Conservation (phyloP, 805 yeast genomes). For the Yarrowia bubula region DNA sequence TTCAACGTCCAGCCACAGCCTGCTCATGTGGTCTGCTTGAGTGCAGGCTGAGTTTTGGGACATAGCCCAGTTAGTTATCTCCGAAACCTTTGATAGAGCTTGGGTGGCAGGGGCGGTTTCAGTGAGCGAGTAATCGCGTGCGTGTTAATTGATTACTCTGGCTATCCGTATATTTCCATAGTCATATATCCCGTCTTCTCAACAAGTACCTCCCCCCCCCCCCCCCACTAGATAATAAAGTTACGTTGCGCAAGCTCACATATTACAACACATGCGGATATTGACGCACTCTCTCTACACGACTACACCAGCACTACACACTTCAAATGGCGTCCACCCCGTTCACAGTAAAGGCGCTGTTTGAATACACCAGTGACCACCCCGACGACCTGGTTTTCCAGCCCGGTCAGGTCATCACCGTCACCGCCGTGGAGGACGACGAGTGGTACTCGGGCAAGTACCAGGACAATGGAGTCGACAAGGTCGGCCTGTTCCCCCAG, state of each 20-base stretch:
- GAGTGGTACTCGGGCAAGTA: slow-evolving; percentile 86
- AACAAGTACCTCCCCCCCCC: neutral
- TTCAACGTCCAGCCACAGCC: too few species aligned
- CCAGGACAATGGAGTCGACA: slow-evolving; percentile 36
- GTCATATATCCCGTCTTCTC: neutral
- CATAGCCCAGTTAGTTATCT: slow-evolving; percentile 13
- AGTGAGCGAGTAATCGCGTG: too few species aligned
- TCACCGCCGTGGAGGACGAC: slow-evolving; percentile 78
- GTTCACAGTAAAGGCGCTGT: slow-evolving; percentile 63
- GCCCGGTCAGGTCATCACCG: slow-evolving; percentile 68
- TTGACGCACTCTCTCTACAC: slow-evolving; percentile 11
- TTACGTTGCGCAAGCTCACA: slow-evolving; percentile 22
- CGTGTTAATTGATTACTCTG: too few species aligned
- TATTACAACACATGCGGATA: slow-evolving; percentile 19
- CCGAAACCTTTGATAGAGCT: neutral
- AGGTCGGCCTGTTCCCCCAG: slow-evolving; percentile 82
- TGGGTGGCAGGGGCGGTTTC: neutral
- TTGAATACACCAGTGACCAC: slow-evolving; percentile 64
- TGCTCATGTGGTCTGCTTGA: neutral
- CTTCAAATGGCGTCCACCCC: slow-evolving; percentile 43
- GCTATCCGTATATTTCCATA: too few species aligned
- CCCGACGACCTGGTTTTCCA: slow-evolving; percentile 79
- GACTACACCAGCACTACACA: neutral
- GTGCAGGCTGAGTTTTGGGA: slow-evolving; percentile 16
- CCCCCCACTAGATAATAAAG: slow-evolving; percentile 15